phyloP scores from a whole-genome alignment of 257 asterid species.

The Galeopsis tetrahit region DNA sequence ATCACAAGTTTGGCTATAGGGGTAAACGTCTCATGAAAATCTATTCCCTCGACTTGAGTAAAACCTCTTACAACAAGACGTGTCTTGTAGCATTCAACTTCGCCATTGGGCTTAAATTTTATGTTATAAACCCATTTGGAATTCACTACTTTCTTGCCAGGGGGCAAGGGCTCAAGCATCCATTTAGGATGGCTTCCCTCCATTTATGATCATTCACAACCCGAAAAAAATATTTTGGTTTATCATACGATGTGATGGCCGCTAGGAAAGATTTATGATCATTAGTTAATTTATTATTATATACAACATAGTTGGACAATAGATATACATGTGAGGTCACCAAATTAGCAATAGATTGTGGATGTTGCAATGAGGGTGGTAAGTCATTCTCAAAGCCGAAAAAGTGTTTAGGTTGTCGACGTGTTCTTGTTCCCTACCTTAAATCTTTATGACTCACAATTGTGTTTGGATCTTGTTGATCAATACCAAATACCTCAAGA shows the following conservation, averaged over 20 bases:
- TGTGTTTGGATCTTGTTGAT: neutral
- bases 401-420: neutral
- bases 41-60: neutral
- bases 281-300: neutral
- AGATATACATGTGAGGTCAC: constrained; percentile 10
- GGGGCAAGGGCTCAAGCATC: neutral
- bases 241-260: constrained; percentile 20
- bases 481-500: neutral
- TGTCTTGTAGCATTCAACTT: constrained; percentile 2
- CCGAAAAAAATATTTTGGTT: neutral
- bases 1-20: neutral
- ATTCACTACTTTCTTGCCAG: neutral
- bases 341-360: neutral
- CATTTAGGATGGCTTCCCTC: constrained; percentile 11
- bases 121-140: constrained; percentile 12
- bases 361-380: neutral
- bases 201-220: neutral
- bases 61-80: neutral
- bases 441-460: neutral
- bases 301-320: neutral
- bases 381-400: neutral
- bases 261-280: constrained; percentile 15
- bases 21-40: neutral
- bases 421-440: neutral
- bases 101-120: neutral